These are phyloP conservation scores for Holtermanniella nyarrowii DNA, from an alignment of 768 basidiomycete genomes.

Conservation along the genomic window DNA sequence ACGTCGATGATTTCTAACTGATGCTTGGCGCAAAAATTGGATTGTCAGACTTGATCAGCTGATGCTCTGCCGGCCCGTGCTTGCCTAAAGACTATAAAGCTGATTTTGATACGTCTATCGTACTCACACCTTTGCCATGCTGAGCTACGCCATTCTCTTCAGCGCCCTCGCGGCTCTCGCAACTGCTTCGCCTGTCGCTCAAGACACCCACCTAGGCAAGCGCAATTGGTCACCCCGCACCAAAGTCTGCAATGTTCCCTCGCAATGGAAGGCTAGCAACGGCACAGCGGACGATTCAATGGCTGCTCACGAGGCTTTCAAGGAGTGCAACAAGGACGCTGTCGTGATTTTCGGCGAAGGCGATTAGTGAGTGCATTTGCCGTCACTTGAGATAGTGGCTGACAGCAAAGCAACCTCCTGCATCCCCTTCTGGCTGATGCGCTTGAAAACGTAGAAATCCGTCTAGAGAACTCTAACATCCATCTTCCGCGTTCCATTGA, in stretches of 20 bases:
- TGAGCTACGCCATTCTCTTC: background rate
- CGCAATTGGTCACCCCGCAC: background rate
- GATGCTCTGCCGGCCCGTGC: too few relatives aligned
- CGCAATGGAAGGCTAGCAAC: background rate
- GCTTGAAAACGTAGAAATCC: conserved; percentile 42
- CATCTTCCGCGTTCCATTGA: conserved; percentile 46
- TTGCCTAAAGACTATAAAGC: too few relatives aligned
- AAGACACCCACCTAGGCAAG: background rate
- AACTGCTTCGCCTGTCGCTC: background rate
- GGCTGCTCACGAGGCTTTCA: conserved; percentile 12
- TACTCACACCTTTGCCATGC: too few relatives aligned
- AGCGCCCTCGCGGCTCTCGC: background rate
- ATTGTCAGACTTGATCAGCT: too few relatives aligned
- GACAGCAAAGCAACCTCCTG: conserved; percentile 15
- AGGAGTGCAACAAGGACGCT: conserved; percentile 16
- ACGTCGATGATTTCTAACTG: too few relatives aligned
- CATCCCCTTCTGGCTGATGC: conserved; percentile 23
- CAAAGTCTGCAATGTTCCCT: background rate
- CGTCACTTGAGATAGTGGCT: background rate
- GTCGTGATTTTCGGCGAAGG: conserved; percentile 18
- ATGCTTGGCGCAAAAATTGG: too few relatives aligned
- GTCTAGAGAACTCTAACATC: conserved; percentile 45
- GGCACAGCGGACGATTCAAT: conserved; percentile 19
- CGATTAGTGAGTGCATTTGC: conserved; percentile 17
- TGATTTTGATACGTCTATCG: too few relatives aligned